These are phyloP conservation scores for Phytophthora palmivora DNA, from an alignment of 352 stramenopile species.

Conservation along the genomic window DNA sequence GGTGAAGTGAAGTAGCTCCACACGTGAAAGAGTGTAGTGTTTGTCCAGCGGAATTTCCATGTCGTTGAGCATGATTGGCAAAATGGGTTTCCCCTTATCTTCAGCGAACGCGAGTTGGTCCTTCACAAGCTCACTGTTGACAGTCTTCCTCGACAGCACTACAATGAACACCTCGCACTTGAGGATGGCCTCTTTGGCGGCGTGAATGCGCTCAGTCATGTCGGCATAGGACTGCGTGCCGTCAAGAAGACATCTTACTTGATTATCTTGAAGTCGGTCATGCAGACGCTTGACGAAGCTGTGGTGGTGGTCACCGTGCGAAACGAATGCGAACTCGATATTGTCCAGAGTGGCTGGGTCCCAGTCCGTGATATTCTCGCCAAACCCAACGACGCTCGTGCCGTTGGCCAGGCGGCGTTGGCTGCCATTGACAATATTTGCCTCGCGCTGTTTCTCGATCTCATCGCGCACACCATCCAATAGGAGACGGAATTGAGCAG, in stretches of 20 bases:
- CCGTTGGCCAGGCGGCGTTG: conserved; percentile 36
- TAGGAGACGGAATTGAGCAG: conserved; percentile 64
- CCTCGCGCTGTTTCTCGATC: conserved; percentile 74
- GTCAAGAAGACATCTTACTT: conserved; percentile 63
- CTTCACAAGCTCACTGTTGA: conserved; percentile 75
- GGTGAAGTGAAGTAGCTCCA: conserved; percentile 81
- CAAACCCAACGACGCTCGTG: conserved; percentile 39
- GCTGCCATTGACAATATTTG: conserved; percentile 45
- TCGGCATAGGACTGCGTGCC: conserved; percentile 51
- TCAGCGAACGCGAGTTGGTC: conserved; percentile 85
- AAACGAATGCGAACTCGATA: conserved; percentile 71
- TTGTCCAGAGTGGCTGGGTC: conserved; percentile 38
- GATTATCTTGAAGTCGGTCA: conserved; percentile 60
- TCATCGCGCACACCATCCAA: conserved; percentile 81
- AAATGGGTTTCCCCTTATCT: conserved; percentile 74
- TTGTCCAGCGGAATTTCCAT: conserved; percentile 78
- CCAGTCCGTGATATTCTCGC: conserved; percentile 49
- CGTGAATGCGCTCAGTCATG: conserved; percentile 70
- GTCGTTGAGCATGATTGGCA: conserved; percentile 82
- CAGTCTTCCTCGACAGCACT: conserved; percentile 70
- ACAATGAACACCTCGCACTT: conserved; percentile 80
- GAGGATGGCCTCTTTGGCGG: conserved; percentile 81
- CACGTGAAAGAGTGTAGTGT: conserved; percentile 78
- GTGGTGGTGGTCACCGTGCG: conserved; percentile 74
- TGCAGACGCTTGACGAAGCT: conserved; percentile 69